These are phyloP conservation scores for Platanthera guangdongensis DNA, from an alignment of 106 monocot genomes.

Conservation along the genomic window DNA sequence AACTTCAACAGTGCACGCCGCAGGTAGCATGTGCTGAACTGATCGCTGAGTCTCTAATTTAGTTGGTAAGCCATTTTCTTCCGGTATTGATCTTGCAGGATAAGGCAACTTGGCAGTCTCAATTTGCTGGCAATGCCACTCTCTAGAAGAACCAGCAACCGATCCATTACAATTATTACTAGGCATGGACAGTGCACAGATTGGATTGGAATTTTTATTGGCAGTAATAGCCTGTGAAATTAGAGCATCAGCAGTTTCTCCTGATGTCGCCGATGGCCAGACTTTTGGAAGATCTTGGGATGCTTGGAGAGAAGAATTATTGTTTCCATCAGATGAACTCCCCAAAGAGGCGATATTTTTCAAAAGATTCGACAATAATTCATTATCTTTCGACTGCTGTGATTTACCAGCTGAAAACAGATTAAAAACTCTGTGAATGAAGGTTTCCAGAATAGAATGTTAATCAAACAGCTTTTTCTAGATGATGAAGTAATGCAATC, in stretches of 20 bases:
- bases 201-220: slow-evolving; percentile 14
- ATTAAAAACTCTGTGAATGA: neutral
- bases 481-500: neutral
- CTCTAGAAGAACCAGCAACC: slow-evolving; percentile 15
- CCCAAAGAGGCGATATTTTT: slow-evolving; percentile 40
- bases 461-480: neutral
- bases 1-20: slow-evolving; percentile 13
- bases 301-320: slow-evolving; percentile 26
- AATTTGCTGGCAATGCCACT: slow-evolving; percentile 12
- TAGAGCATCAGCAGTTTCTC: slow-evolving; percentile 23
- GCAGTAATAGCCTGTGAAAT: slow-evolving; percentile 8
- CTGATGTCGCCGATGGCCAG: slow-evolving; percentile 22
- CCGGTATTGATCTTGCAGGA: neutral
- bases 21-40: slow-evolving; percentile 10
- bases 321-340: slow-evolving; percentile 37
- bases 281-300: slow-evolving; percentile 35
- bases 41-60: neutral
- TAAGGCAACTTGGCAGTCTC: slow-evolving; percentile 4
- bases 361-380: slow-evolving; percentile 48
- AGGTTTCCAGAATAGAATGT: neutral
- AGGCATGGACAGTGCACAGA: slow-evolving; percentile 9
- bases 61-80: neutral
- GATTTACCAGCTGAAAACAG: slow-evolving; percentile 45
- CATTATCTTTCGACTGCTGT: slow-evolving; percentile 35
- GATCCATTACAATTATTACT: slow-evolving; percentile 1